These are phyloP conservation scores for Acanthamoeba triangularis DNA, from an alignment of 208 protist genomes.

Conservation along the genomic window DNA sequence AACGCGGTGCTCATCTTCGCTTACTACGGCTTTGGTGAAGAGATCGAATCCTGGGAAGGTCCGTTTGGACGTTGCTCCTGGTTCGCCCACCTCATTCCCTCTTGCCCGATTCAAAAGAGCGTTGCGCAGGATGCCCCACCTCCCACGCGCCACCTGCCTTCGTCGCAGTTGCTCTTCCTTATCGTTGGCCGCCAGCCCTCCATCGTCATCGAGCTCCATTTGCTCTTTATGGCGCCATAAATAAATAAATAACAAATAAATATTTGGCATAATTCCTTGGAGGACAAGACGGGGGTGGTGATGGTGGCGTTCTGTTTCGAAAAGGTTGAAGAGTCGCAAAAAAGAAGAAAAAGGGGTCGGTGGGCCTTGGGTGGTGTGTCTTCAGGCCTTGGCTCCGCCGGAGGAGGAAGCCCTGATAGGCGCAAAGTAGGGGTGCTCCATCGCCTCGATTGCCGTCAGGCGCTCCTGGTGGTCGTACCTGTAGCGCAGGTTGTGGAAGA, in stretches of 20 bases:
- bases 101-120: not conserved
- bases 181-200: not conserved
- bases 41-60: conserved; percentile 7
- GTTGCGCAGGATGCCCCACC: conserved; percentile 22
- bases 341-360: not conserved
- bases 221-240: not conserved
- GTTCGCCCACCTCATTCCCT: not conserved
- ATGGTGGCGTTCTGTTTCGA: not conserved
- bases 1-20: not conserved
- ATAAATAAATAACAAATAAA: not conserved
- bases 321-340: not conserved
- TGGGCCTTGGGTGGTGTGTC: not conserved
- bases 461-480: conserved; percentile 97
- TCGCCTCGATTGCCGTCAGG: conserved; percentile 98
- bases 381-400: not conserved
- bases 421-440: conserved; percentile 99
- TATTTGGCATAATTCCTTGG: not conserved
- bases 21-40: not conserved
- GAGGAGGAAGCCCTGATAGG: conserved; percentile 40
- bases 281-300: not conserved
- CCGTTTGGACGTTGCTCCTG: not conserved
- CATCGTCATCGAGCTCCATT: not conserved
- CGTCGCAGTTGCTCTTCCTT: not conserved
- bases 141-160: not conserved
- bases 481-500: not conserved